Percentiles rank a stretch among this genome's conserved stretches.
Evolutionary conservation across 345 rosid genomes (phyloP).

Genomic region (Rubroshorea leprosula): DNA sequence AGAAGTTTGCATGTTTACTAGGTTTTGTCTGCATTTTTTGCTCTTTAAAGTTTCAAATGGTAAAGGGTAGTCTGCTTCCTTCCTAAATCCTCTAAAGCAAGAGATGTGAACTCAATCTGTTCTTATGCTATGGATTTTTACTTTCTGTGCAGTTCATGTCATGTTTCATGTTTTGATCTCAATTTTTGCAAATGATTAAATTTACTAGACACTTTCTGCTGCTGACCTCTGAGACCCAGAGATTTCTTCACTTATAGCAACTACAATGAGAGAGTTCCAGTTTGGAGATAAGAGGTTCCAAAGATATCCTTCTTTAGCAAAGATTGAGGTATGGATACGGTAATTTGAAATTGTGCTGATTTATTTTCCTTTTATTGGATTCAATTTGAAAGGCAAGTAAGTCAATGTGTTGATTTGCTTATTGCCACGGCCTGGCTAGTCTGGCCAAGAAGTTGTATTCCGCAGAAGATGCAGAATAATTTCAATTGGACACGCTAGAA

Average conservation of each 20-base stretch:
- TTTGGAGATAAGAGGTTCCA: slow-evolving; percentile 77
- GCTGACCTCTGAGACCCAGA: slow-evolving; percentile 63
- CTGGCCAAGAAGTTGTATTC: slow-evolving; percentile 57
- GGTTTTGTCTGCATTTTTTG: too few relatives aligned
- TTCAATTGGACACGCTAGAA: slow-evolving; percentile 45
- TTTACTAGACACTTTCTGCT: slow-evolving; percentile 81
- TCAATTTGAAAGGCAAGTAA: neutral
- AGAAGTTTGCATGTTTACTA: too few relatives aligned
- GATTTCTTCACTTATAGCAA: slow-evolving; percentile 63
- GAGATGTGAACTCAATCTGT: too few relatives aligned
- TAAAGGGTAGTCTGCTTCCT: too few relatives aligned
- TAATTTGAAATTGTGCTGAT: neutral
- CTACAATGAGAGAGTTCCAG: slow-evolving; percentile 75
- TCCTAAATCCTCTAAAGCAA: too few relatives aligned
- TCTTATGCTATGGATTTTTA: too few relatives aligned
- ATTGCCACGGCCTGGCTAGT: slow-evolving; percentile 50
- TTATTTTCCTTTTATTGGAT: neutral
- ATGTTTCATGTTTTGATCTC: slow-evolving; percentile 7
- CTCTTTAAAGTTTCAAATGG: too few relatives aligned
- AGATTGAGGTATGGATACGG: slow-evolving; percentile 55
- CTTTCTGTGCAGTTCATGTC: neutral
- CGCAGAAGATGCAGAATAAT: slow-evolving; percentile 39
- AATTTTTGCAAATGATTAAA: neutral
- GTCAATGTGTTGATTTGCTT: slow-evolving; percentile 5
- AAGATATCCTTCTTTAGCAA: slow-evolving; percentile 53